These are phyloP conservation scores for Blastobotrys raffinosifermentans DNA, from an alignment of 1,139 yeast genomes.

Conservation along the genomic window DNA sequence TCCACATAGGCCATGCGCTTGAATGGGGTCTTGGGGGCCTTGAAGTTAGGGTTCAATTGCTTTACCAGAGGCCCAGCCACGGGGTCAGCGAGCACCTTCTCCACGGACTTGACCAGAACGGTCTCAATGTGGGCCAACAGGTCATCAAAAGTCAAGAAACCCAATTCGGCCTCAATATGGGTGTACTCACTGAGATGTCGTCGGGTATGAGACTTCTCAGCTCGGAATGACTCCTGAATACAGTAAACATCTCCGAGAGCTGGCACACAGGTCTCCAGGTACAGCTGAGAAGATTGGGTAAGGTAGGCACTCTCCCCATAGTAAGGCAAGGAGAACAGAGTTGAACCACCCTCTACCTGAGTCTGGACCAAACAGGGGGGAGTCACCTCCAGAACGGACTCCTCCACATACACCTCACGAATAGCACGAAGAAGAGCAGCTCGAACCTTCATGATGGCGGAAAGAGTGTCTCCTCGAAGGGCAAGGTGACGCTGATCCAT, in stretches of 20 bases:
- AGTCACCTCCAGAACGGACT: constrained; percentile 80
- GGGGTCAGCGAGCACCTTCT: constrained; percentile 81
- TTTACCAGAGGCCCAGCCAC: constrained; percentile 82
- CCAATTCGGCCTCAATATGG: constrained; percentile 92
- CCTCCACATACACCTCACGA: constrained; percentile 72
- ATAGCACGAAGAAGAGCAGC: constrained; percentile 68
- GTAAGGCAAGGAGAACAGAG: constrained; percentile 86
- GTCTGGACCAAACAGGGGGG: constrained; percentile 99
- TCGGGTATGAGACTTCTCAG: constrained; percentile 98
- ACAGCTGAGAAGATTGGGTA: constrained; percentile 95
- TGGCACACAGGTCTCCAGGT: constrained; percentile 93
- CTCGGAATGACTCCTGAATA: constrained; percentile 98
- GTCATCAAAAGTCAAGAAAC: constrained; percentile 81
- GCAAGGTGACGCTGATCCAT: constrained; percentile 94
- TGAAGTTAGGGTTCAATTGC: constrained; percentile 88
- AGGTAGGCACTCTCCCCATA: constrained; percentile 96
- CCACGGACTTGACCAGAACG: constrained; percentile 60
- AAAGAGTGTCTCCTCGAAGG: constrained; percentile 89
- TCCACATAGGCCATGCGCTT: constrained; percentile 84
- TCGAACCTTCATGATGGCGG: constrained; percentile 95
- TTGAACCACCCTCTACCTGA: constrained; percentile 98
- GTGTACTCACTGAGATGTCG: constrained; percentile 97
- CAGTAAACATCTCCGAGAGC: constrained; percentile 96
- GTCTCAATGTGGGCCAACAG: constrained; percentile 79
- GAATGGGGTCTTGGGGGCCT: constrained; percentile 79